Evolutionary conservation across 2,329 filamentous ascomycete species (phyloP).

Genomic region (Aspergillus sojae): DNA sequence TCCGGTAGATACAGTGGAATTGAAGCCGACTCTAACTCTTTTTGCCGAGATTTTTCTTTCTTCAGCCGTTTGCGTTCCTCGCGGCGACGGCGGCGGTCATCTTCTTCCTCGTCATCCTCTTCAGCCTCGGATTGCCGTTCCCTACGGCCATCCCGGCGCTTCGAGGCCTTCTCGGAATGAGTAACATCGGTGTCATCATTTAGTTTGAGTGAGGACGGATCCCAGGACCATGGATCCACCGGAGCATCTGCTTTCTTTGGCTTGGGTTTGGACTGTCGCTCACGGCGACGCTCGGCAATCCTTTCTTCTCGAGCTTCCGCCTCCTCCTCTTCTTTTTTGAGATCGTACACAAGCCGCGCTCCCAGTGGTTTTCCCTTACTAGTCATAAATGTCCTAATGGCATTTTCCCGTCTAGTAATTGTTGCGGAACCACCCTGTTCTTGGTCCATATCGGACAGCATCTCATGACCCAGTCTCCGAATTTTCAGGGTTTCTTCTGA

Average conservation of each 20-base stretch:
- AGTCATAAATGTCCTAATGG: constrained; percentile 11
- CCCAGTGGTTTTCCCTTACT: constrained; percentile 3
- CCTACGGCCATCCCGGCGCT: constrained; percentile 28
- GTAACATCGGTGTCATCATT: constrained; percentile 5
- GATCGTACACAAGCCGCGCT: constrained; percentile 6
- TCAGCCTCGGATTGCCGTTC: constrained; percentile 28
- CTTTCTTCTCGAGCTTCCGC: background rate
- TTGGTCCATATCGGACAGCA: constrained; percentile 21
- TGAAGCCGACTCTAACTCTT: constrained; percentile 44
- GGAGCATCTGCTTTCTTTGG: constrained; percentile 11
- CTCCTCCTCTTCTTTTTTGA: constrained; percentile 5
- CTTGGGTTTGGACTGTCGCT: constrained; percentile 3
- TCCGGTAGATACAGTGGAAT: constrained; percentile 79
- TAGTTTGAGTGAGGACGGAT: constrained; percentile 30
- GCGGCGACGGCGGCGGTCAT: constrained; percentile 36
- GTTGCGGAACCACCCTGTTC: background rate
- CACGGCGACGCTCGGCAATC: constrained; percentile 1
- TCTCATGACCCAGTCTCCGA: constrained; percentile 22
- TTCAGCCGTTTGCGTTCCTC: constrained; percentile 41
- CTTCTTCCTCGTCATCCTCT: constrained; percentile 43
- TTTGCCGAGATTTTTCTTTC: constrained; percentile 47
- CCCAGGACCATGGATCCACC: constrained; percentile 33
- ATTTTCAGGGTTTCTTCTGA: constrained; percentile 22
- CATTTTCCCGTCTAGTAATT: constrained; percentile 4
- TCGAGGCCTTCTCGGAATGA: constrained; percentile 24